phyloP scores from a whole-genome alignment of 2,329 filamentous ascomycete genomes.

The Mariannaea sp. region DNA sequence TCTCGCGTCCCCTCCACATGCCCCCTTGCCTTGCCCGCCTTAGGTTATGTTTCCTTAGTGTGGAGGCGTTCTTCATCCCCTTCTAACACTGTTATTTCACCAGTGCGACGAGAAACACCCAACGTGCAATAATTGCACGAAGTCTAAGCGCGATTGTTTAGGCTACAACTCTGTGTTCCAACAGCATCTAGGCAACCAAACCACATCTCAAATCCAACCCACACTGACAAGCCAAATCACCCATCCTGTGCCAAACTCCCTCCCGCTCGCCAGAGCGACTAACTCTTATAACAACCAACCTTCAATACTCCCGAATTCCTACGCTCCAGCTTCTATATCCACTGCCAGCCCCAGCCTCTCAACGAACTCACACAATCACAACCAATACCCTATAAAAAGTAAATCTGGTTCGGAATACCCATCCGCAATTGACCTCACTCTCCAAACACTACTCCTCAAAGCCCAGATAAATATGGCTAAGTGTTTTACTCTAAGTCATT shows the following conservation, averaged over 20 bases:
- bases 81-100: conserved; percentile 36
- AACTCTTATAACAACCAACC: conserved; percentile 54
- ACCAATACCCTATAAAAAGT: conserved; percentile 43
- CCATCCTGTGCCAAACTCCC: conserved; percentile 39
- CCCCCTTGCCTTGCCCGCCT: conserved; percentile 17
- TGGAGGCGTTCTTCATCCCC: conserved; percentile 28
- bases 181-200: conserved; percentile 72
- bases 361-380: conserved; percentile 40
- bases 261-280: conserved; percentile 32
- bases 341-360: conserved; percentile 42
- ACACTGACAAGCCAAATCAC: conserved; percentile 41
- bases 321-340: conserved; percentile 44
- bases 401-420: conserved; percentile 59
- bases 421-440: conserved; percentile 67
- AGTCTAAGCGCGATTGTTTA: conserved; percentile 84
- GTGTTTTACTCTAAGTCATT: too few species aligned
- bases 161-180: conserved; percentile 91
- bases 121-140: conserved; percentile 86
- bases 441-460: conserved; percentile 61
- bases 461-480: too few species aligned
- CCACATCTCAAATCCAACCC: conserved; percentile 60
- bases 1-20: conserved; percentile 18
- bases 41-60: conserved; percentile 12
- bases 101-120: conserved; percentile 95
- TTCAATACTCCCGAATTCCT: conserved; percentile 50